Percentiles rank a stretch among this genome's conserved stretches.
These are phyloP conservation scores for Pythium aristosporum DNA, from an alignment of 352 stramenopile genomes.

Conservation along the genomic window DNA sequence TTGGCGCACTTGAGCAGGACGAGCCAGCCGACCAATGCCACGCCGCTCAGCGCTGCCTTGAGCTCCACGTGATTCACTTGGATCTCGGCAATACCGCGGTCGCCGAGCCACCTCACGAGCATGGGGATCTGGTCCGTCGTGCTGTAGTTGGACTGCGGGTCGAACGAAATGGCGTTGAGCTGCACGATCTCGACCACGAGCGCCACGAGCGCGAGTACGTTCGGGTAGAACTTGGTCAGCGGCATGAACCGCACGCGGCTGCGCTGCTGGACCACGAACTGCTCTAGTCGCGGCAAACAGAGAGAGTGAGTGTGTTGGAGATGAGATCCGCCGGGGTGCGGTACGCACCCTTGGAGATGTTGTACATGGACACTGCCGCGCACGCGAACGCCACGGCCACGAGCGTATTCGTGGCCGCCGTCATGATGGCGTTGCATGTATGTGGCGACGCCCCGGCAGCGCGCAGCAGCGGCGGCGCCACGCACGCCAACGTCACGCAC, in stretches of 20 bases:
- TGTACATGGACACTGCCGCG: slow-evolving; percentile 36
- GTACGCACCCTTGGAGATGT: slow-evolving; percentile 38
- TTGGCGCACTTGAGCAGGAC: slow-evolving; percentile 69
- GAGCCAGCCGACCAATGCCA: slow-evolving; percentile 38
- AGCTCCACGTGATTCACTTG: slow-evolving; percentile 38
- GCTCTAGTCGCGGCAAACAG: slow-evolving; percentile 28
- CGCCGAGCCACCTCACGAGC: slow-evolving; percentile 38
- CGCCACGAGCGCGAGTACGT: slow-evolving; percentile 37
- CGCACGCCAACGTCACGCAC: slow-evolving; percentile 21
- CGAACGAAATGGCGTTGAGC: slow-evolving; percentile 60
- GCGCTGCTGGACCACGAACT: slow-evolving; percentile 55
- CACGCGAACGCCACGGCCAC: slow-evolving; percentile 36
- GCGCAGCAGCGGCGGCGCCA: slow-evolving; percentile 5
- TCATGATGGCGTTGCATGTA: slow-evolving; percentile 39
- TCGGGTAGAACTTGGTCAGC: slow-evolving; percentile 49
- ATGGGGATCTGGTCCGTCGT: slow-evolving; percentile 43
- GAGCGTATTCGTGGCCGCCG: slow-evolving; percentile 36
- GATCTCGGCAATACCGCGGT: slow-evolving; percentile 38
- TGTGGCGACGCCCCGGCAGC: neutral
- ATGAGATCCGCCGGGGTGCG: neutral
- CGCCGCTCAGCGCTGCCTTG: slow-evolving; percentile 33
- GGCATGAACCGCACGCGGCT: slow-evolving; percentile 47
- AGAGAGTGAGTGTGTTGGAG: neutral
- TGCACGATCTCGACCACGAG: slow-evolving; percentile 56
- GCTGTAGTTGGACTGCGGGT: slow-evolving; percentile 52